Conservation (phyloP, 768 basidiomycete genomes). For the Chiua virens region DNA sequence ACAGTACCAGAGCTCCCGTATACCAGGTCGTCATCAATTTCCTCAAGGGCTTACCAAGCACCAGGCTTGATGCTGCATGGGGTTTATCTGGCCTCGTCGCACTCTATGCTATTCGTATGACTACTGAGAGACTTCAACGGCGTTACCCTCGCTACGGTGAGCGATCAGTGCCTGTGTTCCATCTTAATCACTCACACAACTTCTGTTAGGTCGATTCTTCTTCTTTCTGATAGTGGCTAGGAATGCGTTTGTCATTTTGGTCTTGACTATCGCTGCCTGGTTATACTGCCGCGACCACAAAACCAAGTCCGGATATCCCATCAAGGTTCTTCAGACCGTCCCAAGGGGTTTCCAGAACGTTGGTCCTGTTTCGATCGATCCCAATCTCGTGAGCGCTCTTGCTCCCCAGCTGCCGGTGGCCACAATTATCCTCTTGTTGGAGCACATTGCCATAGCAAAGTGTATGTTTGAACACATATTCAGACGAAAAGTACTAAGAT, state of each 20-base stretch:
- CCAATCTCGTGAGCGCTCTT: slow-evolving; percentile 60
- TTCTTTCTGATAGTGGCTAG: slow-evolving; percentile 80
- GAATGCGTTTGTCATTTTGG: slow-evolving; percentile 84
- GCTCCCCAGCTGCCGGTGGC: slow-evolving; percentile 77
- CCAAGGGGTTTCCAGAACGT: slow-evolving; percentile 79
- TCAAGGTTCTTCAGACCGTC: slow-evolving; percentile 80
- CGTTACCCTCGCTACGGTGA: slow-evolving; percentile 64
- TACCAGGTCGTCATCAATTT: slow-evolving; percentile 92
- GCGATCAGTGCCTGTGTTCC: slow-evolving; percentile 13
- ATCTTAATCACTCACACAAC: background rate
- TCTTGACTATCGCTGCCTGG: slow-evolving; percentile 88
- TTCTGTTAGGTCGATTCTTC: slow-evolving; percentile 54
- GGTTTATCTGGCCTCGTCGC: slow-evolving; percentile 73
- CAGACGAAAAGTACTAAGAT: slow-evolving; percentile 7
- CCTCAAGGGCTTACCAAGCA: slow-evolving; percentile 73
- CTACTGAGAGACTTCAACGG: slow-evolving; percentile 49
- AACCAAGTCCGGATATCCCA: slow-evolving; percentile 66
- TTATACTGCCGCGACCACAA: slow-evolving; percentile 70
- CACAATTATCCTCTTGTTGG: slow-evolving; percentile 86
- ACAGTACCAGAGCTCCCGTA: slow-evolving; percentile 79
- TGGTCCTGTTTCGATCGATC: slow-evolving; percentile 44
- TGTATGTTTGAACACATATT: slow-evolving; percentile 45
- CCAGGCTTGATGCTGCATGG: slow-evolving; percentile 84
- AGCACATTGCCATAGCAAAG: slow-evolving; percentile 98
- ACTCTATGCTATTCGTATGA: slow-evolving; percentile 68